Evolutionary conservation across 352 stramenopile species (phyloP).

Genomic region (Globisporangium canariense): DNA sequence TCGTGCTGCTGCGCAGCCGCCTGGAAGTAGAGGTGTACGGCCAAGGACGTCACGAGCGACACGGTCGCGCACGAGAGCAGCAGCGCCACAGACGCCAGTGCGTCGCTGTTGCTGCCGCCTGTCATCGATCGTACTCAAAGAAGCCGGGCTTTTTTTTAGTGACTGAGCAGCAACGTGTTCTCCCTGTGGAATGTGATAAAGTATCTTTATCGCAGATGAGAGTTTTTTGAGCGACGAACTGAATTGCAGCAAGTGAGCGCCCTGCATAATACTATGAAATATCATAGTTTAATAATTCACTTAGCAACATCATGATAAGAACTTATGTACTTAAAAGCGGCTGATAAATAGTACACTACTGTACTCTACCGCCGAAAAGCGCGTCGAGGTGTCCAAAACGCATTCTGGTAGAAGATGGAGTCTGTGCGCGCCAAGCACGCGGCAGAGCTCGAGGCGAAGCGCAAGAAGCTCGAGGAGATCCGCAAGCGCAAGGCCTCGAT

Average conservation of each 20-base stretch:
- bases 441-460: constrained; percentile 85
- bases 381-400: constrained; percentile 3
- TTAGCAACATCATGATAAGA: background rate
- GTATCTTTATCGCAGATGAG: constrained; percentile 9
- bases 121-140: background rate
- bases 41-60: constrained; percentile 37
- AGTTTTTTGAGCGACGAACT: background rate
- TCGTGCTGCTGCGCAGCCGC: background rate
- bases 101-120: background rate
- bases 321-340: background rate
- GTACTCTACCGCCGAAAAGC: constrained; percentile 3
- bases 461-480: constrained; percentile 89
- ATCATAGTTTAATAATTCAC: too few relatives aligned
- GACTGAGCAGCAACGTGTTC: background rate
- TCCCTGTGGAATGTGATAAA: constrained; percentile 8
- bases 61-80: constrained; percentile 40
- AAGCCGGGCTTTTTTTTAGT: background rate
- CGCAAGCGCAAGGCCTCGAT: constrained; percentile 79
- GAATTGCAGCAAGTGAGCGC: background rate
- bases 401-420: constrained; percentile 32
- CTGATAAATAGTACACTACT: background rate
- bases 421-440: constrained; percentile 80
- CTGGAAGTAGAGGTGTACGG: constrained; percentile 37
- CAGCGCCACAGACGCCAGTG: constrained; percentile 24
- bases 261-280: background rate